These are phyloP conservation scores for Phytophthora litchii DNA, from an alignment of 352 stramenopile genomes.

Conservation along the genomic window DNA sequence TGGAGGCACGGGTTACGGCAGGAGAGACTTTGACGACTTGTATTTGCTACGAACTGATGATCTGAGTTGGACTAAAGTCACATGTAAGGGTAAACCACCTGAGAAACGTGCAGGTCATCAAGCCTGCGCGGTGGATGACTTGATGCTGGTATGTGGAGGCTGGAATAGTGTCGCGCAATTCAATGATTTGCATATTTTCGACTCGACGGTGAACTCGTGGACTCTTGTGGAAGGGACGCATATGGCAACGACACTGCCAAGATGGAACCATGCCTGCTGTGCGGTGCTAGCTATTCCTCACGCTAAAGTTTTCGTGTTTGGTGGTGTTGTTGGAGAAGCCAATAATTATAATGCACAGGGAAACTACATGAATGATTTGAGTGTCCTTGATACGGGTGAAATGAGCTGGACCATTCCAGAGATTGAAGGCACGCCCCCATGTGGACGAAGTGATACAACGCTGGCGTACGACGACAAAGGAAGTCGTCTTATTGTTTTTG, in stretches of 20 bases:
- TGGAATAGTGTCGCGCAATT: constrained; percentile 96
- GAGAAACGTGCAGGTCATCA: constrained; percentile 94
- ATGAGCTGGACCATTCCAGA: constrained; percentile 88
- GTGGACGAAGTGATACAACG: constrained; percentile 92
- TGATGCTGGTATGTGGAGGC: constrained; percentile 94
- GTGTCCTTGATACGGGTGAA: constrained; percentile 93
- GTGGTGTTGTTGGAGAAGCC: constrained; percentile 92
- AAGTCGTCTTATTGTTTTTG: constrained; percentile 93
- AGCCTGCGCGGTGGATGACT: constrained; percentile 87
- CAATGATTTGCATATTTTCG: constrained; percentile 94
- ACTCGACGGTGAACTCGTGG: constrained; percentile 89
- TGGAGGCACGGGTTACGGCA: constrained; percentile 90
- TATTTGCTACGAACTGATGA: constrained; percentile 90
- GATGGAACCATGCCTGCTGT: constrained; percentile 95
- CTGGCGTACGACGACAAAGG: constrained; percentile 94
- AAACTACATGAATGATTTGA: constrained; percentile 89
- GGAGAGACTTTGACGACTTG: constrained; percentile 95
- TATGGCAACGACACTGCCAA: constrained; percentile 76
- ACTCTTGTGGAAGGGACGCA: constrained; percentile 75
- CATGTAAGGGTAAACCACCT: constrained; percentile 83
- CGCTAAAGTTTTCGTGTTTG: constrained; percentile 97
- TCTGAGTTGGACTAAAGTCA: constrained; percentile 86
- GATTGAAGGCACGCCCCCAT: constrained; percentile 82
- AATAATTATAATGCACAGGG: constrained; percentile 88
- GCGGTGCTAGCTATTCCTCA: constrained; percentile 95